These are phyloP conservation scores for Mortierella hygrophila DNA, from an alignment of 192 early-diverging fungal genomes.

Conservation along the genomic window DNA sequence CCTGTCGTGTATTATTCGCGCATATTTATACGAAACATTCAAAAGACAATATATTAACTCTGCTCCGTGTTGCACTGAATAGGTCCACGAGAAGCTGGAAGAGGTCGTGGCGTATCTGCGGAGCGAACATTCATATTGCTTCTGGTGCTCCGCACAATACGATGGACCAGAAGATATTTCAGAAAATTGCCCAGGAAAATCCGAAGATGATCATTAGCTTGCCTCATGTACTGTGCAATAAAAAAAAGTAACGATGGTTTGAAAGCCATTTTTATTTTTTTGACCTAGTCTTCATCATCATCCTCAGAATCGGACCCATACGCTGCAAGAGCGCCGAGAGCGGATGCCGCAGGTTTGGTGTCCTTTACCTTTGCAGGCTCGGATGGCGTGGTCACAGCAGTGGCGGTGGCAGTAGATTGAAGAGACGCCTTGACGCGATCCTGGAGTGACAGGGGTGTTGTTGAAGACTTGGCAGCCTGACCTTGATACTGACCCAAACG, in stretches of 20 bases:
- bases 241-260: not conserved
- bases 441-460: not conserved
- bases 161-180: conserved; percentile 64
- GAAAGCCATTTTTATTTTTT: not conserved
- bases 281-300: conserved; percentile 38
- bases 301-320: conserved; percentile 62
- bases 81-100: conserved; percentile 64
- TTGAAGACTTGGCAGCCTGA: not conserved
- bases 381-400: not conserved
- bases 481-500: conserved; percentile 8
- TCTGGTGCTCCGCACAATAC: conserved; percentile 76
- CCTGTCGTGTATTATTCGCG: not conserved
- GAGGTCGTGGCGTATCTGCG: conserved; percentile 67
- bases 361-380: not conserved
- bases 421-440: conserved; percentile 46
- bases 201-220: conserved; percentile 69
- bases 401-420: conserved; percentile 2
- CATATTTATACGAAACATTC: not conserved
- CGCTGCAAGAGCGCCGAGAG: conserved; percentile 54
- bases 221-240: not conserved
- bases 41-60: too few relatives aligned
- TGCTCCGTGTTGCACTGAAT: not conserved
- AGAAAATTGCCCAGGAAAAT: conserved; percentile 70
- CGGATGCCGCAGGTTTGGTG: conserved; percentile 21
- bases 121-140: conserved; percentile 68